phyloP scores from a whole-genome alignment of 2,329 filamentous ascomycete species.

The Cordyceps javanica region DNA sequence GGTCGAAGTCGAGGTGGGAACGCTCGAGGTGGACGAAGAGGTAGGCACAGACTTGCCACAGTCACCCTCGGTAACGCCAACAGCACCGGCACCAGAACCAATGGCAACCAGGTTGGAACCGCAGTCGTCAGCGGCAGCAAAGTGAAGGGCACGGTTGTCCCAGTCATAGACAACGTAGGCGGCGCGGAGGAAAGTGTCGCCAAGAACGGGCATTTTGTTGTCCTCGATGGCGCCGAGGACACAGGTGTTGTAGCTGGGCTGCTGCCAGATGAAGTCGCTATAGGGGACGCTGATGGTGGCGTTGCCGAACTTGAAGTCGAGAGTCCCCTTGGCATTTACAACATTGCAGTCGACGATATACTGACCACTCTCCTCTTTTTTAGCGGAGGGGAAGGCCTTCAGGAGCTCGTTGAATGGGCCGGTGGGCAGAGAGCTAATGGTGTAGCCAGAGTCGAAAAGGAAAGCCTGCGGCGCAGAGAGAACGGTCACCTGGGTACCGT shows the following conservation, averaged over 20 bases:
- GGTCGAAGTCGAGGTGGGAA: not conserved
- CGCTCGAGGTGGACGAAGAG: not conserved
- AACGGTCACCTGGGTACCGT: constrained; percentile 35
- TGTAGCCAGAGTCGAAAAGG: constrained; percentile 62
- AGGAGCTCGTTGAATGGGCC: constrained; percentile 41
- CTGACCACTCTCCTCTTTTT: constrained; percentile 35
- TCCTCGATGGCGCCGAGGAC: constrained; percentile 42
- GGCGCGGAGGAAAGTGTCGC: constrained; percentile 39
- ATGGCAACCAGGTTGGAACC: constrained; percentile 32
- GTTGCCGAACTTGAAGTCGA: constrained; percentile 45
- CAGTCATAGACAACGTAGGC: constrained; percentile 39
- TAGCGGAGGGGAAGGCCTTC: constrained; percentile 38
- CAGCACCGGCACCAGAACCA: constrained; percentile 32
- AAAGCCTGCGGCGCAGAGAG: constrained; percentile 39
- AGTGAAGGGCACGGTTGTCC: constrained; percentile 33
- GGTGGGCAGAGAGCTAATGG: constrained; percentile 59
- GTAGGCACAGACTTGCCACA: constrained; percentile 18
- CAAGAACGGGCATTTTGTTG: constrained; percentile 34
- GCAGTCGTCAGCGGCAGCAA: constrained; percentile 33
- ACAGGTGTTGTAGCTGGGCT: constrained; percentile 24
- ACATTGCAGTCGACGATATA: constrained; percentile 42
- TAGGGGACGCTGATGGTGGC: constrained; percentile 38
- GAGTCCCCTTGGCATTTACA: constrained; percentile 28
- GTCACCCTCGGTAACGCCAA: constrained; percentile 26
- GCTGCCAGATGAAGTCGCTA: constrained; percentile 40